Evolutionary conservation across 768 basidiomycete genomes (phyloP).

Genomic region (Termitomyces sp.): DNA sequence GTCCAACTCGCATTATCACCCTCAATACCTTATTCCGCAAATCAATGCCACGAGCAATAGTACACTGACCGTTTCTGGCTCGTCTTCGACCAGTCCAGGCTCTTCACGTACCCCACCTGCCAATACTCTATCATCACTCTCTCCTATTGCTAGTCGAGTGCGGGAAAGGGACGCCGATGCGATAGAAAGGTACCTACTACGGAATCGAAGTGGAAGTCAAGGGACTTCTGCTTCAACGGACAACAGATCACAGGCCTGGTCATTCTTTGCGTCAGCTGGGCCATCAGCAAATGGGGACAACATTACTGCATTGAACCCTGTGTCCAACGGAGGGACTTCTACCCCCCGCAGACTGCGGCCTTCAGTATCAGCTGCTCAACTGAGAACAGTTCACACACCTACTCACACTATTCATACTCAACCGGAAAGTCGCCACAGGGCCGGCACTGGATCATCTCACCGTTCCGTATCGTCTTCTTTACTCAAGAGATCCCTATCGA

Average conservation of each 20-base stretch:
- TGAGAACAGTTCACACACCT: constrained; percentile 41
- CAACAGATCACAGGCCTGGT: constrained; percentile 57
- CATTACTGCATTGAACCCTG: constrained; percentile 39
- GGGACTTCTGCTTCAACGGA: constrained; percentile 64
- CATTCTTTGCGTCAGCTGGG: constrained; percentile 40
- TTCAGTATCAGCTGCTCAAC: constrained; percentile 73
- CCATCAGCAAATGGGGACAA: constrained; percentile 52
- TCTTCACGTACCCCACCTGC: constrained; percentile 28
- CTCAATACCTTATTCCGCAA: constrained; percentile 24
- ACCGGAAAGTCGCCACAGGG: constrained; percentile 50
- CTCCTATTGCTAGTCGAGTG: constrained; percentile 77
- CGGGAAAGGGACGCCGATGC: constrained; percentile 82
- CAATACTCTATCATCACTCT: constrained; percentile 45
- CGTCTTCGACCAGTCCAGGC: constrained; percentile 27
- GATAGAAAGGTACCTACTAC: constrained; percentile 78
- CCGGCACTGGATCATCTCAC: constrained; percentile 63
- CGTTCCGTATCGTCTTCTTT: constrained; percentile 34
- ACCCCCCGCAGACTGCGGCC: constrained; percentile 63
- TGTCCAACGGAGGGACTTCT: constrained; percentile 44
- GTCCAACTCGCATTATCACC: constrained; percentile 37
- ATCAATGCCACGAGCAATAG: constrained; percentile 23
- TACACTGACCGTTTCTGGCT: constrained; percentile 22
- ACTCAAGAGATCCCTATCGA: constrained; percentile 51
- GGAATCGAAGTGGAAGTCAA: constrained; percentile 79
- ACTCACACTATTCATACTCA: constrained; percentile 24